Evolutionary conservation across 768 basidiomycete species (phyloP).

Genomic region (Boletus insuetus): DNA sequence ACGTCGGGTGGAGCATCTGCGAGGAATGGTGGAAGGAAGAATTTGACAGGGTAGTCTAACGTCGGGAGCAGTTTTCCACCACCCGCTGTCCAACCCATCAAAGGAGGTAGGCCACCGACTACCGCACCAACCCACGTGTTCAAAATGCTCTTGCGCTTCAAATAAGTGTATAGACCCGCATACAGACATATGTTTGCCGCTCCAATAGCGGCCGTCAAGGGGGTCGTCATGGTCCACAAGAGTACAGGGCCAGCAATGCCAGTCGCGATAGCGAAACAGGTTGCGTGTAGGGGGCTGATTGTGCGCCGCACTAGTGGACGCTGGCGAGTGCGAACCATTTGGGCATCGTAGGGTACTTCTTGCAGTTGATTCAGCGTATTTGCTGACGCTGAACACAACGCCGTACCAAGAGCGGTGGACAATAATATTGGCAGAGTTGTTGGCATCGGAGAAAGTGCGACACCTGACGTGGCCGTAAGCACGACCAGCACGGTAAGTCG

Average conservation of each 20-base stretch:
- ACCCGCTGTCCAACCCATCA: conserved; percentile 99
- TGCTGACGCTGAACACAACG: conserved; percentile 88
- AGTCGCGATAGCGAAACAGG: conserved; percentile 71
- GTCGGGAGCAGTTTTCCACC: conserved; percentile 75
- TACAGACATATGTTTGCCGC: conserved; percentile 84
- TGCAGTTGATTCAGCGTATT: conserved; percentile 94
- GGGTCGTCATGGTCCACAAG: conserved; percentile 81
- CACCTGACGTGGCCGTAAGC: conserved; percentile 86
- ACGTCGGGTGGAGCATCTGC: conserved; percentile 40
- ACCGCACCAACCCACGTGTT: conserved; percentile 97
- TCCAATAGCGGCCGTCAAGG: conserved; percentile 81
- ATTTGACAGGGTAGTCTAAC: conserved; percentile 51
- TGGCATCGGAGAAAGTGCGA: conserved; percentile 89
- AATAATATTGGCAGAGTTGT: conserved; percentile 81
- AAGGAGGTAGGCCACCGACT: conserved; percentile 88
- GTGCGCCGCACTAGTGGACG: conserved; percentile 83
- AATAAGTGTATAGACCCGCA: conserved; percentile 87
- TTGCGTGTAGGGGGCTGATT: conserved; percentile 83
- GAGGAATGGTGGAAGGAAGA: conserved; percentile 64
- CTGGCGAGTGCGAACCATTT: conserved; percentile 88
- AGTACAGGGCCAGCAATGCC: conserved; percentile 77
- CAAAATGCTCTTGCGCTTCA: conserved; percentile 76
- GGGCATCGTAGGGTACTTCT: conserved; percentile 94
- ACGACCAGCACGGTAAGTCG: conserved; percentile 82
- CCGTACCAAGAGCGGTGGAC: conserved; percentile 84